A percentile compares a stretch with the other conserved stretches of the same genome.
Evolutionary conservation across 805 yeast species (phyloP).

Genomic region (Spathaspora gorwiae): DNA sequence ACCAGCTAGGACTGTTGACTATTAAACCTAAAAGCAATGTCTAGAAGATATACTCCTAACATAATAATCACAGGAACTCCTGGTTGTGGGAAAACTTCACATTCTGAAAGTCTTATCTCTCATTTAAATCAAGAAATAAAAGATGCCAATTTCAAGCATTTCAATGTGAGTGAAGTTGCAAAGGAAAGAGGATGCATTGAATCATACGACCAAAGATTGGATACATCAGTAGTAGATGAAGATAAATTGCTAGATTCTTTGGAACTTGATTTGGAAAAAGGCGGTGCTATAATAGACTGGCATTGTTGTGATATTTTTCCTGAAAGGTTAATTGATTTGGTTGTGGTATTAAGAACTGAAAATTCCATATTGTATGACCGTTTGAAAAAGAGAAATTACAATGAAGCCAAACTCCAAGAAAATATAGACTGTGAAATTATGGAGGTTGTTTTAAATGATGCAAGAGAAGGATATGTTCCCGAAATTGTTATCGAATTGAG

Average conservation of each 20-base stretch:
- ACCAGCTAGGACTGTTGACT: not conserved
- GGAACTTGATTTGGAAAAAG: constrained; percentile 72
- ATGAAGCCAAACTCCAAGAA: constrained; percentile 78
- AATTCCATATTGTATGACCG: constrained; percentile 72
- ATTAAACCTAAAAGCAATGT: constrained; percentile 12
- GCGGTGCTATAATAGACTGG: constrained; percentile 95
- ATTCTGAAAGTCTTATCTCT: constrained; percentile 54
- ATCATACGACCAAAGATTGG: constrained; percentile 81
- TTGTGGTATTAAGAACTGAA: constrained; percentile 80
- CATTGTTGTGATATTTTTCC: constrained; percentile 96
- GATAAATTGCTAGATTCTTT: constrained; percentile 78
- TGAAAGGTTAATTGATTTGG: constrained; percentile 86
- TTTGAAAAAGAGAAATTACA: constrained; percentile 69
- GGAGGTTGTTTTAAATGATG: constrained; percentile 87
- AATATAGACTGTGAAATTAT: constrained; percentile 95
- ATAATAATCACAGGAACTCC: constrained; percentile 95
- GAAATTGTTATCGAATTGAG: constrained; percentile 77
- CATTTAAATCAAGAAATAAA: constrained; percentile 34
- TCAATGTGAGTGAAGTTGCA: constrained; percentile 78
- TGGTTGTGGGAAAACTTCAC: constrained; percentile 83
- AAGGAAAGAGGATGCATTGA: constrained; percentile 71
- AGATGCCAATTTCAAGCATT: constrained; percentile 38
- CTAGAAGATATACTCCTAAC: constrained; percentile 52
- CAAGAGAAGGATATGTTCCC: constrained; percentile 72
- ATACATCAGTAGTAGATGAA: constrained; percentile 87